A percentile compares a stretch with the other conserved stretches of the same genome.
phyloP scores from a whole-genome alignment of 1,284 basidiomycete genomes.

The Melampsora abietis-canadensis region DNA sequence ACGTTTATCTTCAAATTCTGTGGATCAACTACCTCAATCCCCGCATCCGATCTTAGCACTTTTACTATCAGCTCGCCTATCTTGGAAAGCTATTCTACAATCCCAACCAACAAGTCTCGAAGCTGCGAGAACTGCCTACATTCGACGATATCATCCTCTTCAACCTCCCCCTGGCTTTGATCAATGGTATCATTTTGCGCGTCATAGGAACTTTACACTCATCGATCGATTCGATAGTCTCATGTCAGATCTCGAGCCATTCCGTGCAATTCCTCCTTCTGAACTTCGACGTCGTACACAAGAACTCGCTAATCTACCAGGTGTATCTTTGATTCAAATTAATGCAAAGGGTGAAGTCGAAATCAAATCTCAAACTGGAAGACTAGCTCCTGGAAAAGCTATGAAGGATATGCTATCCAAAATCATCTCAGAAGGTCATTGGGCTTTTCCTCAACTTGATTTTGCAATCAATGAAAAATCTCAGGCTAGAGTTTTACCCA shows the following conservation, averaged over 20 bases:
- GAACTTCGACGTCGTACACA: constrained; percentile 68
- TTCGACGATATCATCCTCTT: constrained; percentile 9
- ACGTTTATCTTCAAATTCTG: neutral
- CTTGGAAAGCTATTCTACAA: constrained; percentile 19
- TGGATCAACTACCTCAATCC: neutral
- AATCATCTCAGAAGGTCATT: constrained; percentile 26
- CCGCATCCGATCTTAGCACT: constrained; percentile 36
- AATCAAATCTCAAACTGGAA: constrained; percentile 41
- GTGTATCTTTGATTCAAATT: constrained; percentile 58
- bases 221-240: constrained; percentile 87
- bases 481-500: constrained; percentile 76
- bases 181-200: constrained; percentile 78
- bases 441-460: constrained; percentile 60
- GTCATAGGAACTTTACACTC: constrained; percentile 69
- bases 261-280: constrained; percentile 67
- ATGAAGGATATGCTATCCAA: constrained; percentile 29
- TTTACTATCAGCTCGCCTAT: constrained; percentile 20
- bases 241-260: constrained; percentile 73
- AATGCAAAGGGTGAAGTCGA: constrained; percentile 47
- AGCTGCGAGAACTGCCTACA: constrained; percentile 6
- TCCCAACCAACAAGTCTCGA: constrained; percentile 22
- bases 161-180: constrained; percentile 29
- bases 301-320: constrained; percentile 56
- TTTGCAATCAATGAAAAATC: constrained; percentile 86
- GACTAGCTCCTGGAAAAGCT: constrained; percentile 66